phyloP scores from a whole-genome alignment of 495 filamentous ascomycete genomes.

The Pyrenopolyporus hunteri region DNA sequence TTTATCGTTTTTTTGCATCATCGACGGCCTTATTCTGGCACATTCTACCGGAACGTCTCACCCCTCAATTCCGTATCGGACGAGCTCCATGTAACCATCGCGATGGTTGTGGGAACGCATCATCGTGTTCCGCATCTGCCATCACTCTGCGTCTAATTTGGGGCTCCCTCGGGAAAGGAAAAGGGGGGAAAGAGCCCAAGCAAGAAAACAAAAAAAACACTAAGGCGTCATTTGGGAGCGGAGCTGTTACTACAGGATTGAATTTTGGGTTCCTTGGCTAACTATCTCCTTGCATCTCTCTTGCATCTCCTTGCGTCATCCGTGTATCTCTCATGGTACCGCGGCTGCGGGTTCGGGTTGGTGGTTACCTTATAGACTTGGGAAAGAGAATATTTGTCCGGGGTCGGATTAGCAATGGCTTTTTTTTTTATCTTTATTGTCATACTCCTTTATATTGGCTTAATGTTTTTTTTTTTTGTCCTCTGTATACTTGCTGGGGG shows the following conservation, averaged over 20 bases:
- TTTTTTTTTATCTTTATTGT: conserved; percentile 4
- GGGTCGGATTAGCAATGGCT: conserved; percentile 34
- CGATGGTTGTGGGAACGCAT: conserved; percentile 16
- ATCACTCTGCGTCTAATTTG: conserved; percentile 24
- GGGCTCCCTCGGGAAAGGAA: conserved; percentile 5
- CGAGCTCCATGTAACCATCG: conserved; percentile 25
- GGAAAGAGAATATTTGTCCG: conserved; percentile 25
- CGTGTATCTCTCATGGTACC: conserved; percentile 10
- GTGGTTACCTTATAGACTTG: conserved; percentile 35
- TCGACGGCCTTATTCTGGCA: conserved; percentile 25
- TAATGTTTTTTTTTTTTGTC: conserved; percentile 32
- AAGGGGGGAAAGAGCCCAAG: too few species aligned
- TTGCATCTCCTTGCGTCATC: conserved; percentile 17
- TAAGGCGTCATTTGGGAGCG: conserved; percentile 24
- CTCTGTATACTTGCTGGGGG: conserved; percentile 31
- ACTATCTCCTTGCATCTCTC: background rate
- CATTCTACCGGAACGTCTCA: conserved; percentile 32
- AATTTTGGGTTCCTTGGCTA: conserved; percentile 5
- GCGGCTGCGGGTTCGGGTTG: conserved; percentile 17
- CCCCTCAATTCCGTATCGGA: conserved; percentile 28
- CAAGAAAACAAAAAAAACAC: too few species aligned
- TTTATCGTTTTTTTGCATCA: conserved; percentile 37
- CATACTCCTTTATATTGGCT: background rate
- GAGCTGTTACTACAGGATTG: background rate
- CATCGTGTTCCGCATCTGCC: conserved; percentile 38